A percentile compares a stretch with the other conserved stretches of the same genome.
phyloP scores from a whole-genome alignment of 2,329 filamentous ascomycete species.

The Colletotrichum nymphaeae region DNA sequence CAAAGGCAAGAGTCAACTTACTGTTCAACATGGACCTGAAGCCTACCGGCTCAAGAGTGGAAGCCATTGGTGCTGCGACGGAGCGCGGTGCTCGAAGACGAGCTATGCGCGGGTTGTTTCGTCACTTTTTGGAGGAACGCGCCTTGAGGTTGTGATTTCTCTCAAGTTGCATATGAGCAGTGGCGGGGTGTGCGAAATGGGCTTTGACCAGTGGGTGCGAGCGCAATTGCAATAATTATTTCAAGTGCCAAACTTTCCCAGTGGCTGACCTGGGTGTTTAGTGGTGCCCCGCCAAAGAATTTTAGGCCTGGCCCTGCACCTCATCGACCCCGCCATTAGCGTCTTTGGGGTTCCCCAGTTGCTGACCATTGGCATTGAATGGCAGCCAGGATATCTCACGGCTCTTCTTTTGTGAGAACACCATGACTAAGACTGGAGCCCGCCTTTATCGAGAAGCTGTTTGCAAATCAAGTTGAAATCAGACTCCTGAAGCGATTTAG shows the following conservation, averaged over 20 bases:
- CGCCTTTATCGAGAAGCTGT: background rate
- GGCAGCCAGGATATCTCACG: background rate
- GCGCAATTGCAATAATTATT: constrained; percentile 31
- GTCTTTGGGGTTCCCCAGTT: constrained; percentile 3
- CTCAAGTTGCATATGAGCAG: background rate
- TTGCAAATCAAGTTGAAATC: background rate
- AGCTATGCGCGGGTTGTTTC: constrained; percentile 8
- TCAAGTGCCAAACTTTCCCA: constrained; percentile 25
- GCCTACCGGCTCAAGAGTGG: constrained; percentile 2
- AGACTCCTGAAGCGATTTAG: background rate
- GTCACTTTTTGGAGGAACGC: constrained; percentile 7
- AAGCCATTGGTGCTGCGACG: constrained; percentile 12
- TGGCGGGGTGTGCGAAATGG: constrained; percentile 25
- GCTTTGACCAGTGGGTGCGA: constrained; percentile 20
- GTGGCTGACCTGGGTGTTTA: constrained; percentile 6
- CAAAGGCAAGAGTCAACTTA: constrained; percentile 2
- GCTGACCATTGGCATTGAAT: background rate
- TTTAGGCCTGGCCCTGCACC: constrained; percentile 28
- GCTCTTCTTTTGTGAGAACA: background rate
- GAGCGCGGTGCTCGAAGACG: constrained; percentile 19
- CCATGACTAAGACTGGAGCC: background rate
- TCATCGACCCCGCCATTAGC: constrained; percentile 34
- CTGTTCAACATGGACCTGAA: constrained; percentile 25
- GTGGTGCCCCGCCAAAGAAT: constrained; percentile 33
- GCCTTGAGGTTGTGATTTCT: background rate